Conservation (phyloP, 805 yeast genomes). For the Ascoidea tarda region DNA sequence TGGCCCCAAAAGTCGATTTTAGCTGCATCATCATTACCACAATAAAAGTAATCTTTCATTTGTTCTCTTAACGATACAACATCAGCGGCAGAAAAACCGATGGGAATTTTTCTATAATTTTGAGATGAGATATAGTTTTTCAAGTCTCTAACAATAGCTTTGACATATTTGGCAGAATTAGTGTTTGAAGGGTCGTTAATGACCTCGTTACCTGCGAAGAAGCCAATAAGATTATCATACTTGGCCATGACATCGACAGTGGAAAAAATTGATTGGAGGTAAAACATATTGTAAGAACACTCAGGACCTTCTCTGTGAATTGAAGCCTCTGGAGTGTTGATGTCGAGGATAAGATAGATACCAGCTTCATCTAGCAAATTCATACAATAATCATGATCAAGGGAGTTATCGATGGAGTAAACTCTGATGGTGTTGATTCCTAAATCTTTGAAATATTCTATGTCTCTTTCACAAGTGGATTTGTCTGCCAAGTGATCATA, state of each 20-base stretch:
- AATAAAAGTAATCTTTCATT: constrained; percentile 72
- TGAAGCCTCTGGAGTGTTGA: constrained; percentile 57
- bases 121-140: constrained; percentile 50
- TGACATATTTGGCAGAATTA: constrained; percentile 58
- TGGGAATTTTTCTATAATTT: constrained; percentile 51
- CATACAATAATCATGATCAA: constrained; percentile 61
- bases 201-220: constrained; percentile 75
- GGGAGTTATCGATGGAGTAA: constrained; percentile 60
- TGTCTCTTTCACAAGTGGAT: constrained; percentile 49
- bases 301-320: constrained; percentile 44
- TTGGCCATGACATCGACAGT: constrained; percentile 54
- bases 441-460: constrained; percentile 46
- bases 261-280: constrained; percentile 78
- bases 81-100: constrained; percentile 88
- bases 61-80: constrained; percentile 55
- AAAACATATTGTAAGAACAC: constrained; percentile 62
- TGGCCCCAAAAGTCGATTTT: constrained; percentile 85
- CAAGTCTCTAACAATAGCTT: constrained; percentile 71
- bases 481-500: constrained; percentile 35
- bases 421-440: constrained; percentile 68
- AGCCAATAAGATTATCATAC: constrained; percentile 57
- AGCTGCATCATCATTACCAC: constrained; percentile 69
- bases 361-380: constrained; percentile 49
- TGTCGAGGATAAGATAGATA: constrained; percentile 58
- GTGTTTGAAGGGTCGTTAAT: constrained; percentile 46